Evolutionary conservation across 768 basidiomycete genomes (phyloP).

Genomic region (Nevesoporus exiguus): DNA sequence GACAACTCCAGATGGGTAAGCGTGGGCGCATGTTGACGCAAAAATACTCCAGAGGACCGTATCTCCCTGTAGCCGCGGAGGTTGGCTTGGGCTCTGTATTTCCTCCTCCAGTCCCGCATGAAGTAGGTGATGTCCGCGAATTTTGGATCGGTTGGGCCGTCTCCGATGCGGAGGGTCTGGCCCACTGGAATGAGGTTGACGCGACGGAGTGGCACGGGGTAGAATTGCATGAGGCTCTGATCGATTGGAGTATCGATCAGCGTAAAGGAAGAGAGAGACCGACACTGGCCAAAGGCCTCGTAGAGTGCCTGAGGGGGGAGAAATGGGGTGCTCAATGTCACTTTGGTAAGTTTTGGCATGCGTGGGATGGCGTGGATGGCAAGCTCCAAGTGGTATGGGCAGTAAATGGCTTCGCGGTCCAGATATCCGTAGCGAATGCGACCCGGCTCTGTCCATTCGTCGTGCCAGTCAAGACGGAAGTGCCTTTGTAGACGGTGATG

Average conservation of each 20-base stretch:
- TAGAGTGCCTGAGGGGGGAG: constrained; percentile 31
- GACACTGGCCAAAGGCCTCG: constrained; percentile 27
- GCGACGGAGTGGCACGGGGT: constrained; percentile 21
- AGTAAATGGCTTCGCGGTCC: constrained; percentile 33
- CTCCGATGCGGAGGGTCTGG: constrained; percentile 34
- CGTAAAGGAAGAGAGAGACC: constrained; percentile 24
- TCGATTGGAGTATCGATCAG: constrained; percentile 35
- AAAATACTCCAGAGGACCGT: constrained; percentile 28
- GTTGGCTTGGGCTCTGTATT: constrained; percentile 32
- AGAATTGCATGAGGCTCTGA: constrained; percentile 33
- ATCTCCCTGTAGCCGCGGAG: constrained; percentile 30
- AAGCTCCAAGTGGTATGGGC: constrained; percentile 26
- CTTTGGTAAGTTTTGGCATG: constrained; percentile 30
- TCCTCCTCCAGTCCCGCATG: constrained; percentile 36
- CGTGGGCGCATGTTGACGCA: constrained; percentile 29
- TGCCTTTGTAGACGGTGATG: constrained; percentile 19
- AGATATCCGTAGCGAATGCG: constrained; percentile 32
- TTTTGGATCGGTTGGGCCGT: constrained; percentile 32
- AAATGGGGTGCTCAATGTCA: constrained; percentile 33
- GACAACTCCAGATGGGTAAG: constrained; percentile 32
- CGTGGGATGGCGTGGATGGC: constrained; percentile 22
- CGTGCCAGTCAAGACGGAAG: constrained; percentile 34
- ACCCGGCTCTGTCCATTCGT: constrained; percentile 36
- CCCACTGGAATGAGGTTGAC: constrained; percentile 32
- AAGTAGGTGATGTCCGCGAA: constrained; percentile 33